Percentiles rank a stretch among this genome's conserved stretches.
phyloP scores from a whole-genome alignment of 495 filamentous ascomycete species.

The Thermothielavioides terrestris region DNA sequence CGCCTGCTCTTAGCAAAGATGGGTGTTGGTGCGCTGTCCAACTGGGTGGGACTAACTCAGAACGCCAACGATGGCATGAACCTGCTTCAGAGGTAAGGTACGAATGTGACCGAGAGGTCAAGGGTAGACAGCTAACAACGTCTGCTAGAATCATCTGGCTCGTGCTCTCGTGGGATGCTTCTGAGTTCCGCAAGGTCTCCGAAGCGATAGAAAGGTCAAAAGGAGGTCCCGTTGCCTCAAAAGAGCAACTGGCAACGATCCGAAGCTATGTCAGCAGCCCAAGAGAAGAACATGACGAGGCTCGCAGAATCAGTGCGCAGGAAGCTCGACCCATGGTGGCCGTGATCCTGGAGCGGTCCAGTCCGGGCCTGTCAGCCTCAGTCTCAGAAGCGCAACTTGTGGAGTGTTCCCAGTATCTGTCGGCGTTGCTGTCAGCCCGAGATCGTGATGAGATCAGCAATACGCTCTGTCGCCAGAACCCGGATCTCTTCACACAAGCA shows the following conservation, averaged over 20 bases:
- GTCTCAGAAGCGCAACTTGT: conserved; percentile 45
- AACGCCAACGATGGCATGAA: conserved; percentile 60
- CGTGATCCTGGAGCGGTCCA: conserved; percentile 36
- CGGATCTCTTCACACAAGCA: conserved; percentile 51
- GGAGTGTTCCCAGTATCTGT: conserved; percentile 50
- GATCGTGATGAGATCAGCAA: conserved; percentile 54
- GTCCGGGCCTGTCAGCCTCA: conserved; percentile 17
- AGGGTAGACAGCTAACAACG: not conserved
- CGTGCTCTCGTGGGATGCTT: conserved; percentile 52
- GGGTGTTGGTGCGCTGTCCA: conserved; percentile 51
- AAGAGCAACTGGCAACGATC: conserved; percentile 42
- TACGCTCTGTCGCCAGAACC: conserved; percentile 47
- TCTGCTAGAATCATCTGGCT: conserved; percentile 51
- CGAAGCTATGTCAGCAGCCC: conserved; percentile 37
- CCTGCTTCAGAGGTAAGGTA: conserved; percentile 50
- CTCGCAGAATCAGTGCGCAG: conserved; percentile 31
- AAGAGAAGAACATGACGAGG: conserved; percentile 41
- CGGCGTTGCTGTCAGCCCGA: conserved; percentile 47
- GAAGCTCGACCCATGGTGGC: conserved; percentile 40
- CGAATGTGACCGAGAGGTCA: not conserved
- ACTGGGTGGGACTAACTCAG: conserved; percentile 55
- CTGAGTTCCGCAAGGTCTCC: conserved; percentile 46
- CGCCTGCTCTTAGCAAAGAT: conserved; percentile 56
- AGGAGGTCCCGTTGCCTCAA: conserved; percentile 30
- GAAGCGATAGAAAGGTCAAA: conserved; percentile 45